Base-by-base conservation (phyloP, 139 green algal genomes). In the Closterium sp. region DNA sequence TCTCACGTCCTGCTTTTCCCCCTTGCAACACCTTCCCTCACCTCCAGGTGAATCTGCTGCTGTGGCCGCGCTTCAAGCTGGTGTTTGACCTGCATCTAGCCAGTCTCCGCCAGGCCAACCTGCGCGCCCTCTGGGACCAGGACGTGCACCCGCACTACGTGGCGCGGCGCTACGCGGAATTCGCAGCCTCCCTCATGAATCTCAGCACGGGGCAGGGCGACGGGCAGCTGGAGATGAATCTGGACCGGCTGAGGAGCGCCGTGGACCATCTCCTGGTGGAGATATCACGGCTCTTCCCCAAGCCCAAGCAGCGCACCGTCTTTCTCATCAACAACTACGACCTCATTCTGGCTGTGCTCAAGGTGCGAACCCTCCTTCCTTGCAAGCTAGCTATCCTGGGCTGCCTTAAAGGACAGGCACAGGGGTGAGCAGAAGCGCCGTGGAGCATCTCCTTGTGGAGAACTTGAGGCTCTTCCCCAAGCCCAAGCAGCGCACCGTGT, bases 321-420 rank as follows among this genome's bases (percentile, higher is more conserved):
- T 99, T 99, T 95, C 96, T 99, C 34, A 97, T 99, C 87, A 95
- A 96, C 91, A 99, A 99, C 94, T 98, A 98, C 91, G 94, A 95
- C 91, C 96, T 98, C 92, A 95, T 99, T 62, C 93, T 96, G 29
- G 79, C 90, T 27, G 95, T 97, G 9, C 91, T 98, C 73, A 95
- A 95, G 94, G 89, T 94, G 6, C 10, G 70, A 28, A 62, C 31
- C 19, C 42, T 7, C 42, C 84, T 87, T 9, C 6, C 84, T 30
- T 87, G n/a, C 7, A 87, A 29, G 5, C 84, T 87, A 7, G 84
- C 5, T 30, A 22, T 29, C n/a, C n/a, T n/a, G n/a, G n/a, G n/a
- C n/a, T n/a, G n/a, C n/a, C n/a, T n/a, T n/a, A n/a, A n/a, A n/a
- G n/a, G n/a, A 30, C 6, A 30, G 73, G 96, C 97, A 42, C 91